Percentiles rank a stretch among this genome's conserved stretches.
Conservation (phyloP, 1,284 basidiomycete species). For the Ceraceosorus bombacis region DNA sequence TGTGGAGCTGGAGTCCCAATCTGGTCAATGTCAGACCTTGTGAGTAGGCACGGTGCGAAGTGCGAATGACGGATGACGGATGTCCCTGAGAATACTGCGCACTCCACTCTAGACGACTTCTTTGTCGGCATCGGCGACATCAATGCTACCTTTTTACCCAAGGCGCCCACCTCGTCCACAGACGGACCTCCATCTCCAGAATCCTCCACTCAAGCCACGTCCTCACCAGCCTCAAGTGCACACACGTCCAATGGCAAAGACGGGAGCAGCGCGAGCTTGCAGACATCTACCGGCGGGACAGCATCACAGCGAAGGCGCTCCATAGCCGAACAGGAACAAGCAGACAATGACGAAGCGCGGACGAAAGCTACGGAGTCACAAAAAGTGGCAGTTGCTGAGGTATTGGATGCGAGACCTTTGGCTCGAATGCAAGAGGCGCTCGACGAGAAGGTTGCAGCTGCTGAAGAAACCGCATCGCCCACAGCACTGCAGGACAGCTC, state of each 20-base stretch:
- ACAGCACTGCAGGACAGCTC: slow-evolving; percentile 9
- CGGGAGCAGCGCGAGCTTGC: slow-evolving; percentile 2
- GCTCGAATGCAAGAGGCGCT: slow-evolving; percentile 70
- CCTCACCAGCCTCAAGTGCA: neutral
- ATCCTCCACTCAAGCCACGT: neutral
- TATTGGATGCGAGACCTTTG: slow-evolving; percentile 75
- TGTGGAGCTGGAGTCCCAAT: slow-evolving; percentile 90
- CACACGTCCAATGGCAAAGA: neutral
- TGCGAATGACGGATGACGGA: slow-evolving; percentile 2
- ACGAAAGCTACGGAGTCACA: slow-evolving; percentile 31
- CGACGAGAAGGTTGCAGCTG: slow-evolving; percentile 56
- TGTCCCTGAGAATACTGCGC: neutral
- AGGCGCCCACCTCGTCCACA: slow-evolving; percentile 43
- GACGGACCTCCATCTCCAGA: slow-evolving; percentile 10
- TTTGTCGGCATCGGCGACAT: slow-evolving; percentile 99
- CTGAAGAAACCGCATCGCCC: slow-evolving; percentile 15
- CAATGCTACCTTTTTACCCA: slow-evolving; percentile 84
- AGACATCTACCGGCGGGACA: neutral
- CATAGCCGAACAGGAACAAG: slow-evolving; percentile 5
- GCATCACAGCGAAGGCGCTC: slow-evolving; percentile 1
- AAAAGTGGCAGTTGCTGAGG: slow-evolving; percentile 60
- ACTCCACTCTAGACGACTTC: slow-evolving; percentile 67
- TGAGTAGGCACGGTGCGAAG: slow-evolving; percentile 51
- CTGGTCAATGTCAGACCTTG: slow-evolving; percentile 93
- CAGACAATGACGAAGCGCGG: slow-evolving; percentile 4